A percentile compares a stretch with the other conserved stretches of the same genome.
These are phyloP conservation scores for Jaenimonas drosophilae DNA, from an alignment of 208 protist species.

Conservation along the genomic window DNA sequence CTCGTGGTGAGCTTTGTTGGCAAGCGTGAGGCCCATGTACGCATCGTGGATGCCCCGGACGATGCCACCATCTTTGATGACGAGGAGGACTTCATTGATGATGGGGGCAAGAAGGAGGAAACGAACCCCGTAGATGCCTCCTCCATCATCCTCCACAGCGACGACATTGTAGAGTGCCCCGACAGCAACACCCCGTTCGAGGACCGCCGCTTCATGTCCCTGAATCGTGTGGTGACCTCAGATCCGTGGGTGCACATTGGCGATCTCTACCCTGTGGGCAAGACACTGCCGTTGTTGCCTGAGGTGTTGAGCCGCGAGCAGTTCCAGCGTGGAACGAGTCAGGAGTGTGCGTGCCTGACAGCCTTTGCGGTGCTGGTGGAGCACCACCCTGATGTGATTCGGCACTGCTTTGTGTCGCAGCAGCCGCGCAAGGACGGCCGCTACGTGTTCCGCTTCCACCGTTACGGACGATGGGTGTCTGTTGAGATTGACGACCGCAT, in stretches of 20 bases:
- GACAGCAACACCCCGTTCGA: slow-evolving; percentile 18
- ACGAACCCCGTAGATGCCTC: not conserved
- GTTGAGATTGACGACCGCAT: slow-evolving; percentile 24
- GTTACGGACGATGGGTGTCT: slow-evolving; percentile 14
- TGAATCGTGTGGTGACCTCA: slow-evolving; percentile 12
- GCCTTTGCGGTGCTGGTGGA: slow-evolving; percentile 20
- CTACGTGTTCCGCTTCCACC: slow-evolving; percentile 23
- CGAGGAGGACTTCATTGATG: slow-evolving; percentile 14
- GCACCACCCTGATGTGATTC: slow-evolving; percentile 17
- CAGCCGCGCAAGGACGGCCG: slow-evolving; percentile 15
- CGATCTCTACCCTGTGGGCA: slow-evolving; percentile 17
- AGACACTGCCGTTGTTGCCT: slow-evolving; percentile 11
- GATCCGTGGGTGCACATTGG: slow-evolving; percentile 18
- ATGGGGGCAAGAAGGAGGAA: slow-evolving; percentile 8
- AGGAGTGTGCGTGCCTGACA: slow-evolving; percentile 18
- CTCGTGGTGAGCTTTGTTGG: slow-evolving; percentile 14
- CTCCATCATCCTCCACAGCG: not conserved
- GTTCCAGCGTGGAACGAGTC: slow-evolving; percentile 17
- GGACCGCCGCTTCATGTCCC: slow-evolving; percentile 17
- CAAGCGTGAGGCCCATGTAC: not conserved
- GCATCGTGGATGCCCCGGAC: slow-evolving; percentile 18
- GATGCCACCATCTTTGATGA: slow-evolving; percentile 18
- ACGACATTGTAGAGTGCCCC: slow-evolving; percentile 2
- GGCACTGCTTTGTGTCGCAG: slow-evolving; percentile 25
- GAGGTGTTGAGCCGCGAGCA: slow-evolving; percentile 11